Percentiles rank a stretch among this genome's conserved stretches.
Evolutionary conservation across 2,329 filamentous ascomycete genomes (phyloP).

Genomic region (Talaromyces sp.): DNA sequence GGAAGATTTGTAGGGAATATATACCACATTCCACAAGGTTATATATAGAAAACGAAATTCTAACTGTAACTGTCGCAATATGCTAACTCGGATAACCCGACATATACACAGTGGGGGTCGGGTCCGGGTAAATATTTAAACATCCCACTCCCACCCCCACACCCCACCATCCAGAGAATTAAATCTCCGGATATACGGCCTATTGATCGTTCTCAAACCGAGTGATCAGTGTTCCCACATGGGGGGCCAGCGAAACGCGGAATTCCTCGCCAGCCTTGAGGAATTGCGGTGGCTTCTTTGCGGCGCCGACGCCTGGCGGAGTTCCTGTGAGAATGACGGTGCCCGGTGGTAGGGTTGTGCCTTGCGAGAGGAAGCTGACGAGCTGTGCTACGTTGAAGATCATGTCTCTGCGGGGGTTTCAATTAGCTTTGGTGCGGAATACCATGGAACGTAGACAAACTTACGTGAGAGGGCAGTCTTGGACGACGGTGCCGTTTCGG

Average conservation of each 20-base stretch:
- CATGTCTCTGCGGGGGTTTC: slow-evolving; percentile 39
- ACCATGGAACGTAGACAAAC: background rate
- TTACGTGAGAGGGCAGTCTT: slow-evolving; percentile 43
- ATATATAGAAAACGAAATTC: background rate
- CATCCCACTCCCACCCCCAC: background rate
- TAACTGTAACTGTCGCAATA: background rate
- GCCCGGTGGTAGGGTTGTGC: slow-evolving; percentile 38
- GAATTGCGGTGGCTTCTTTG: slow-evolving; percentile 38
- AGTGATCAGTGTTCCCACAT: slow-evolving; percentile 46
- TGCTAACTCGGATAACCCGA: background rate
- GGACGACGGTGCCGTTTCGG: slow-evolving; percentile 50
- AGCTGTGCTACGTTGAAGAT: slow-evolving; percentile 49
- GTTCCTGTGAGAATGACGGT: slow-evolving; percentile 43
- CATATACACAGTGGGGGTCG: background rate
- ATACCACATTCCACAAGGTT: background rate
- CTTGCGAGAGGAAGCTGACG: slow-evolving; percentile 36
- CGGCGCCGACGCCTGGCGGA: slow-evolving; percentile 37
- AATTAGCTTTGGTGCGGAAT: slow-evolving; percentile 7
- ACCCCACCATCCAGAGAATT: background rate
- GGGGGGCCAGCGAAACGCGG: slow-evolving; percentile 44
- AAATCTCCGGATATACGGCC: background rate
- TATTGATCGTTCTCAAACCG: slow-evolving; percentile 31
- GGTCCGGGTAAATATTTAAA: background rate
- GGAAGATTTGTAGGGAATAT: background rate
- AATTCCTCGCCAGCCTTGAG: slow-evolving; percentile 45